A percentile compares a stretch with the other conserved stretches of the same genome.
phyloP scores from a whole-genome alignment of 768 basidiomycete genomes.

The Russula brevipes region DNA sequence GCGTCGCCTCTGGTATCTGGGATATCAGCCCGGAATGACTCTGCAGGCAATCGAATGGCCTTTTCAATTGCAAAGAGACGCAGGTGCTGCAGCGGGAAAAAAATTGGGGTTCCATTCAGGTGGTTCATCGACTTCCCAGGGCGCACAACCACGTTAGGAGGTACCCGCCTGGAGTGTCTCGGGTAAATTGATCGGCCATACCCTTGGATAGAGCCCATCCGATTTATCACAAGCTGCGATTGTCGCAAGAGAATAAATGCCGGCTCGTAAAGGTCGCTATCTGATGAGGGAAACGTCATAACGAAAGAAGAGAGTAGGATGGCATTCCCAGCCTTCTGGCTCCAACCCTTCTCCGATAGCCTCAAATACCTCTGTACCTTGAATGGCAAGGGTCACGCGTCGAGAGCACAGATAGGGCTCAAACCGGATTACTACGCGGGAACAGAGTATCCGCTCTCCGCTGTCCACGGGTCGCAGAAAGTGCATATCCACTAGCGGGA shows the following conservation, averaged over 20 bases:
- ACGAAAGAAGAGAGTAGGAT: background rate
- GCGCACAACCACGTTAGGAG: slow-evolving; percentile 91
- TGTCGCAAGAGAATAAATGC: slow-evolving; percentile 94
- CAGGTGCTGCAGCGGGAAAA: slow-evolving; percentile 80
- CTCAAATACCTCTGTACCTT: slow-evolving; percentile 92
- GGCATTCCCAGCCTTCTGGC: slow-evolving; percentile 59
- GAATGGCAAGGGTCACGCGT: slow-evolving; percentile 86
- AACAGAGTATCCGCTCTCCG: slow-evolving; percentile 55
- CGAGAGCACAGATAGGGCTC: slow-evolving; percentile 86
- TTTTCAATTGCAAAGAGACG: slow-evolving; percentile 98
- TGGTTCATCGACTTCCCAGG: slow-evolving; percentile 92
- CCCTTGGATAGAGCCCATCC: slow-evolving; percentile 18
- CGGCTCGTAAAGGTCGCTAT: slow-evolving; percentile 86
- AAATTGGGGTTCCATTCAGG: slow-evolving; percentile 79
- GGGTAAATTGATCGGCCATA: background rate
- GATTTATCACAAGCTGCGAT: slow-evolving; percentile 62
- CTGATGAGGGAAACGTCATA: slow-evolving; percentile 30
- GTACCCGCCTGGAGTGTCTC: slow-evolving; percentile 69
- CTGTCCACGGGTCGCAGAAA: background rate
- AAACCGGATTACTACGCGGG: slow-evolving; percentile 74
- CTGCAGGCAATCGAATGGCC: slow-evolving; percentile 90
- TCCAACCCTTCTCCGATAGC: slow-evolving; percentile 73
- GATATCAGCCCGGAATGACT: slow-evolving; percentile 97
- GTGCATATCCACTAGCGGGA: slow-evolving; percentile 78
- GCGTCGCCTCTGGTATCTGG: slow-evolving; percentile 74